Evolutionary conservation across 495 filamentous ascomycete genomes (phyloP).

Genomic region (Hypoxylon cercidicola): DNA sequence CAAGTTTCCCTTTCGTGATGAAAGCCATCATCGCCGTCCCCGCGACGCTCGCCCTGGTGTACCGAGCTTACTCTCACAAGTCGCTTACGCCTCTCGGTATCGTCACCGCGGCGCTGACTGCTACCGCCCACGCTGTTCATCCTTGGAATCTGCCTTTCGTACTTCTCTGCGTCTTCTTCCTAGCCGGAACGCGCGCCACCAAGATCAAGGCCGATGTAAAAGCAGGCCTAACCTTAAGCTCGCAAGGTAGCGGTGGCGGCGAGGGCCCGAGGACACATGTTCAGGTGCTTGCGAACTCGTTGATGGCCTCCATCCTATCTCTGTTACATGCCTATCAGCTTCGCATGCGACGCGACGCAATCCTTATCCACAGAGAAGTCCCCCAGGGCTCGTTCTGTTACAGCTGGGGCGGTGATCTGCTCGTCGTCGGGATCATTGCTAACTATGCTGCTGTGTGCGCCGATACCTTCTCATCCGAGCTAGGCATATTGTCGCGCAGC

Average conservation of each 20-base stretch:
- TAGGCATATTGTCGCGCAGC: conserved; percentile 85
- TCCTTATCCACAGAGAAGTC: conserved; percentile 25
- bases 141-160: conserved; percentile 91
- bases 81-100: conserved; percentile 81
- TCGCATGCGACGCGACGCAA: conserved; percentile 49
- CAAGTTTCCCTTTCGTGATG: conserved; percentile 60
- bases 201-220: conserved; percentile 91
- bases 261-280: conserved; percentile 85
- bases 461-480: conserved; percentile 95
- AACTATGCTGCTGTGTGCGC: conserved; percentile 93
- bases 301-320: conserved; percentile 77
- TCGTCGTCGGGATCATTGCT: conserved; percentile 67
- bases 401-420: conserved; percentile 63
- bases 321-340: conserved; percentile 76
- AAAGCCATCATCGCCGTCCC: conserved; percentile 76
- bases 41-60: conserved; percentile 69
- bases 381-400: conserved; percentile 56
- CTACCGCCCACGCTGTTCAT: conserved; percentile 82
- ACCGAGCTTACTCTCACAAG: conserved; percentile 75
- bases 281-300: conserved; percentile 91
- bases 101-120: conserved; percentile 74
- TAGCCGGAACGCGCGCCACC: conserved; percentile 83
- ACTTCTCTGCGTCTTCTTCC: conserved; percentile 86
- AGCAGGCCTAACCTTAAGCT: conserved; percentile 77
- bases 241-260: conserved; percentile 74